Evolutionary conservation across 176 grass and related monocot genomes (phyloP), one percentile per base, ranked within the genome.

Genomic region (Echinochloa phyllopogon): DNA sequence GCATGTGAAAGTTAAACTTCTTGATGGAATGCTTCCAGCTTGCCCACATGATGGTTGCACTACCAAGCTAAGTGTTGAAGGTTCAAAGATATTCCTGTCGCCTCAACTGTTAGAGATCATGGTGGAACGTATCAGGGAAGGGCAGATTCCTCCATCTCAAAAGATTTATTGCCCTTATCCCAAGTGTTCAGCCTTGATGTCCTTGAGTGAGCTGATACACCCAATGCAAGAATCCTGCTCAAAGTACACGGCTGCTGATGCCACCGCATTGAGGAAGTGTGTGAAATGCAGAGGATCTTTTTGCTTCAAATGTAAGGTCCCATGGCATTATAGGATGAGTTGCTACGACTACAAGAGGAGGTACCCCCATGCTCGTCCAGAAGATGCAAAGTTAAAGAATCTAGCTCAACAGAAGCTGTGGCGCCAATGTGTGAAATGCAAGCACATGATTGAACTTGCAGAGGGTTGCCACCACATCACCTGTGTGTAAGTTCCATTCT

Each of bases 391-490:
- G 41, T 71, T 71, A 3, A 21, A 71, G 41, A 71, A 71, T 8
- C 68, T 71, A 15, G 68, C 41, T 15, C 20, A 25, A 13, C 41
- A 25, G 68, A 24, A 25, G 11, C 21, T 47, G 41, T 71, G 68
- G 68, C 21, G 68, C n/a, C 67, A 71, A 25, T 71, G 21, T 71
- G 68, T 71, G 41, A 71, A 47, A 70, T 70, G 67, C 40, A 70
- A 82, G n/a, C 82, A 91, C 72, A 94, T 94, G 90, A 94, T 97
- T 84, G 92, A 93, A 81, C 82, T 97, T 6, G 71, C 86, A 41
- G 92, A 94, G 58, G 88, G 87, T 60, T 94, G 92, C 82, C 93
- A 88, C 53, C 95, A 98, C 80, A 94, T 94, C 75, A 97, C 92
- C 38, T 97, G 84, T 53, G 75, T 87, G 95, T 92, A 87, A 83